Evolutionary conservation across 2,329 filamentous ascomycete genomes (phyloP), one percentile per base, ranked within the genome.

Genomic region (Phoma sp.): DNA sequence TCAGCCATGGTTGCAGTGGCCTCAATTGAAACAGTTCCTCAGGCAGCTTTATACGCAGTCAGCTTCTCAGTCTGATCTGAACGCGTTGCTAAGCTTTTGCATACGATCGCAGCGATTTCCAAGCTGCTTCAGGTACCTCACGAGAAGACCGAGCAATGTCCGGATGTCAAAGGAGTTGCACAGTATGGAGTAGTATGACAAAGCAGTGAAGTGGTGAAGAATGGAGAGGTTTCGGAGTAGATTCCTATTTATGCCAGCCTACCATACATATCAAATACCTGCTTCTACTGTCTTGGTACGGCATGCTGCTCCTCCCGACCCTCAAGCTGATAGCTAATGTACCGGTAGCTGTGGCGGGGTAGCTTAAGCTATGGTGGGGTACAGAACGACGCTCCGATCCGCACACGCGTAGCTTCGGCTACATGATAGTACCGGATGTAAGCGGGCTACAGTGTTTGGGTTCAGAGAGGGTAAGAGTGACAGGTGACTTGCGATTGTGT

Each of bases 301-400:
- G 17, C 46, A 18, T 23, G 42, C 21, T 39, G 28, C 51, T 42
- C 45, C 51, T 36, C 29, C 39, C 38, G 42, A 20, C 20, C 15
- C 23, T 38, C 14, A 33, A 34, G 33, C 38, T 47, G 32, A 38
- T 53, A 54, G 25, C 45, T 28, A 39, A 37, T n/a, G n/a, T n/a
- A n/a, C n/a, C n/a, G n/a, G n/a, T n/a, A 48, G 42, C 46, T 55
- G 18, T 59, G 47, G 67, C 57, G 67, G 66, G 67, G 67, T 66
- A 67, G 60, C 53, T 64, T 5, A 7, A 20, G 30, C 18, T 29
- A 40, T 61, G 43, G 60, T 52, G 62, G 62, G 65, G 62, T 43
- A 50, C 40, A 59, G n/a, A n/a, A n/a, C n/a, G n/a, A n/a, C 57
- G 57, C 45, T 53, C 23, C 37, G 50, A 47, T 45, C 46, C 48